A percentile compares a stretch with the other conserved stretches of the same genome.
Conservation (phyloP, 2,329 filamentous ascomycete genomes). For the Verticillium nubilum region DNA sequence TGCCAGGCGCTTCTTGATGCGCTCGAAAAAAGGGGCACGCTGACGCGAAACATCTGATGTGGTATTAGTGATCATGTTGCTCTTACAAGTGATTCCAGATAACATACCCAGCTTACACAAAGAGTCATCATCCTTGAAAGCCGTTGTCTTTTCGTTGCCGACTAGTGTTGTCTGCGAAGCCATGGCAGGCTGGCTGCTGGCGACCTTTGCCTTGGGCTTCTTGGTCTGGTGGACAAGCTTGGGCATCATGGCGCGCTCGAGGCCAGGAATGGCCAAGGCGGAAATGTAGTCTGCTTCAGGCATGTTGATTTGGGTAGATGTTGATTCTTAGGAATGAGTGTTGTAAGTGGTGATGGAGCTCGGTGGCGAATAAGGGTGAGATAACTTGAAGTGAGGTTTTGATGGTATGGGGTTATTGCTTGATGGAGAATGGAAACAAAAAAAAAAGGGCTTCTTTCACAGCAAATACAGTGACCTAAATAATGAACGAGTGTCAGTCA, state of each 20-base stretch:
- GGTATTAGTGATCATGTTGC: no score
- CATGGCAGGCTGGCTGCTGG: background rate
- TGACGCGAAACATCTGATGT: background rate
- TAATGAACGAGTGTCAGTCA: background rate
- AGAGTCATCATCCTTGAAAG: background rate
- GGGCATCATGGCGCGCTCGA: background rate
- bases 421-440: background rate
- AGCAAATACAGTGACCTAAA: background rate
- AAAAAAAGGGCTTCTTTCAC: background rate
- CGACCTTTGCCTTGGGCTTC: background rate
- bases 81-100: no score
- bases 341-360: background rate
- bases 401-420: background rate
- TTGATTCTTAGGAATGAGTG: no score
- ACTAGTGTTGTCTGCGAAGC: background rate
- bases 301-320: background rate
- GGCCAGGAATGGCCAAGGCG: background rate
- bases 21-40: background rate
- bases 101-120: background rate
- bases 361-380: no score
- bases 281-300: background rate
- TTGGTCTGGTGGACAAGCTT: background rate
- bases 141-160: background rate
- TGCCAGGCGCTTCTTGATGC: background rate
- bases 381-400: no score